Base-by-base conservation (phyloP, 192 early-diverging fungal genomes). In the Endogone sp. region DNA sequence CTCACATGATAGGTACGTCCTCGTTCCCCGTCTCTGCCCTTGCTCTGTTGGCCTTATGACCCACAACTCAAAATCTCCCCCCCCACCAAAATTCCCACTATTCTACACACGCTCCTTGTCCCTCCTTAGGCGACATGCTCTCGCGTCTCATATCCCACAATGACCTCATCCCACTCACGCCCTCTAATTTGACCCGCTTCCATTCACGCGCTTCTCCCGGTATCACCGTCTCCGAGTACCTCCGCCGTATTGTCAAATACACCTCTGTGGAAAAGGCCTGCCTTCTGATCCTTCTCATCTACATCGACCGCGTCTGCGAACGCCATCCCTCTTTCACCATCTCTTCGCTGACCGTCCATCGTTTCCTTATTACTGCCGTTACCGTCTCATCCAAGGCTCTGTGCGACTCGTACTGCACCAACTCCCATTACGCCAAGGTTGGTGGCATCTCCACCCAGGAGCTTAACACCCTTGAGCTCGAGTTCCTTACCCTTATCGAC, bases 321-420 rank as follows among this genome's bases (percentile, higher is more conserved):
- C 64, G 73, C 8, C 81, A 85, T 65, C 81, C 86, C 27, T 78
- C 87, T 0, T 99, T 99, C 75, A 96, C 94, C 24, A 94, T 99
- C 37, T 94, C 93, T 0, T 95, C 93, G 28, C 75, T 98, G 29
- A 98, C 96, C 3, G 93, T 93, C 4, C 96, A 98, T 70, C 89
- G 95, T 60, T 98, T 98, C 76, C 84, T 98, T 8, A 97, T 97
- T 13, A 82, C 95, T 2, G 92, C 94, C 4, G 79, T 95, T 13
- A 96, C 93, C 0, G 84, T 92, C 29, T 90, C 93, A 0, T 88
- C 91, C 57, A 98, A 98, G 74, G 89, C 91, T 0, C 69, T 98
- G 64, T 96, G 92, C 65, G 96, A 98, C 73, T 92, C 90, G 26
- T 98, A 98, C 69, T 93, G 94, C 71, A 98, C 96, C 21, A 99